Evolutionary conservation across 1,139 yeast genomes (phyloP).

Genomic region (Yamadazyma conglobata): DNA sequence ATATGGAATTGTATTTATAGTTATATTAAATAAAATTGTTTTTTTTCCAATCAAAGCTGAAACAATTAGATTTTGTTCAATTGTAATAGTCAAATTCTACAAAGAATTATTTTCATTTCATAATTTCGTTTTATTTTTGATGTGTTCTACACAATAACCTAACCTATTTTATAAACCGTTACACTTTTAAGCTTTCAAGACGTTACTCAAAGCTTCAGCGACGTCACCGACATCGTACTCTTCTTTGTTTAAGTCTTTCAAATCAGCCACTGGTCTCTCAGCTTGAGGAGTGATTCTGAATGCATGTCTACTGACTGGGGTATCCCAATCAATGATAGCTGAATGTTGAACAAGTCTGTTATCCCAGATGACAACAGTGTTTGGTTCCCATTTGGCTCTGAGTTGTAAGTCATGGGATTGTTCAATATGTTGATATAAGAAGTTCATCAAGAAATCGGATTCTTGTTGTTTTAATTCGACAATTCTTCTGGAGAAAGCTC

Average conservation of each 20-base stretch:
- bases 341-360: slow-evolving; percentile 43
- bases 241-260: slow-evolving; percentile 30
- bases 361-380: slow-evolving; percentile 53
- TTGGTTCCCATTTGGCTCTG: slow-evolving; percentile 57
- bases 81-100: neutral
- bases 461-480: slow-evolving; percentile 57
- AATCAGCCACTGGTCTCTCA: slow-evolving; percentile 41
- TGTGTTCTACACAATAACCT: too few relatives aligned
- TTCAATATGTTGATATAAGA: slow-evolving; percentile 47
- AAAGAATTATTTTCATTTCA: too few relatives aligned
- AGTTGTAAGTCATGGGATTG: slow-evolving; percentile 51
- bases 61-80: neutral
- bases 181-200: slow-evolving; percentile 8
- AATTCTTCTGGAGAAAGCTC: slow-evolving; percentile 52
- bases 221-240: slow-evolving; percentile 38
- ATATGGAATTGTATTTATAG: too few relatives aligned
- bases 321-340: slow-evolving; percentile 43
- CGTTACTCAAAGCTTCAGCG: slow-evolving; percentile 28
- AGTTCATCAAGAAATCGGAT: slow-evolving; percentile 46
- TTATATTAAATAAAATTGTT: slow-evolving; percentile 2
- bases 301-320: slow-evolving; percentile 42
- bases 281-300: slow-evolving; percentile 46
- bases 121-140: too few relatives aligned
- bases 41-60: slow-evolving; percentile 1
- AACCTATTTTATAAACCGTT: too few relatives aligned